Percentiles rank a stretch among this genome's conserved stretches.
phyloP scores from a whole-genome alignment of 2,329 filamentous ascomycete species.

The Chrysoporthe cubensis region DNA sequence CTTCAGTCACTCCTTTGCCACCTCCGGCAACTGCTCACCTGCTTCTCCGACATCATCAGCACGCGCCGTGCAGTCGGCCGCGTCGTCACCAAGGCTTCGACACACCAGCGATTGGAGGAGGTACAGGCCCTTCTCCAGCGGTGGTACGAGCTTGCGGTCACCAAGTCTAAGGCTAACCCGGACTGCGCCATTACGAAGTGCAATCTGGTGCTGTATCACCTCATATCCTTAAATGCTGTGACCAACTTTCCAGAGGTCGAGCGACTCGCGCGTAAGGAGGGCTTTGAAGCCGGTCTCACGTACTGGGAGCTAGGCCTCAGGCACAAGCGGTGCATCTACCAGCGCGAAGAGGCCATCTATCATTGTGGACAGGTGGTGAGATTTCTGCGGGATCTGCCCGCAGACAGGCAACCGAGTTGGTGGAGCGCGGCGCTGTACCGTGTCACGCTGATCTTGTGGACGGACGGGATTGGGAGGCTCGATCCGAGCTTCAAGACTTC shows the following conservation, averaged over 20 bases:
- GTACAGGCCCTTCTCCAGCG: slow-evolving; percentile 65
- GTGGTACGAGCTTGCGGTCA: slow-evolving; percentile 69
- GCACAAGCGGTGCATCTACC: slow-evolving; percentile 66
- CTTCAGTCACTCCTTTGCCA: slow-evolving; percentile 69
- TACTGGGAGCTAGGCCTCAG: slow-evolving; percentile 58
- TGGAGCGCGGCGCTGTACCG: slow-evolving; percentile 74
- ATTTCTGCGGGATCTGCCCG: slow-evolving; percentile 62
- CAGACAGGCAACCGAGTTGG: slow-evolving; percentile 67
- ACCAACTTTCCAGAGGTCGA: slow-evolving; percentile 72
- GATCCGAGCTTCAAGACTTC: slow-evolving; percentile 45
- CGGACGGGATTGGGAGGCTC: slow-evolving; percentile 59
- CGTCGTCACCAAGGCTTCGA: slow-evolving; percentile 62
- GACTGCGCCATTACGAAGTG: slow-evolving; percentile 64
- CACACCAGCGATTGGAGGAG: slow-evolving; percentile 64
- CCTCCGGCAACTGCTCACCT: slow-evolving; percentile 66
- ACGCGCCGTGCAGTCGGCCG: slow-evolving; percentile 46
- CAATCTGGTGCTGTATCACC: slow-evolving; percentile 71
- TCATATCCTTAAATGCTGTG: slow-evolving; percentile 70
- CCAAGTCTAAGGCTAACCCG: slow-evolving; percentile 58
- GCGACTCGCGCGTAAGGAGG: slow-evolving; percentile 65
- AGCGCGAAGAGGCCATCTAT: slow-evolving; percentile 66
- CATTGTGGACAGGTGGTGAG: slow-evolving; percentile 71
- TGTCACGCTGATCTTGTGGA: slow-evolving; percentile 66
- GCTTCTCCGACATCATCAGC: slow-evolving; percentile 61
- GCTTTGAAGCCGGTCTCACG: slow-evolving; percentile 51